Conservation (phyloP, 1,284 basidiomycete species). For the Pisolithus thermaeus region DNA sequence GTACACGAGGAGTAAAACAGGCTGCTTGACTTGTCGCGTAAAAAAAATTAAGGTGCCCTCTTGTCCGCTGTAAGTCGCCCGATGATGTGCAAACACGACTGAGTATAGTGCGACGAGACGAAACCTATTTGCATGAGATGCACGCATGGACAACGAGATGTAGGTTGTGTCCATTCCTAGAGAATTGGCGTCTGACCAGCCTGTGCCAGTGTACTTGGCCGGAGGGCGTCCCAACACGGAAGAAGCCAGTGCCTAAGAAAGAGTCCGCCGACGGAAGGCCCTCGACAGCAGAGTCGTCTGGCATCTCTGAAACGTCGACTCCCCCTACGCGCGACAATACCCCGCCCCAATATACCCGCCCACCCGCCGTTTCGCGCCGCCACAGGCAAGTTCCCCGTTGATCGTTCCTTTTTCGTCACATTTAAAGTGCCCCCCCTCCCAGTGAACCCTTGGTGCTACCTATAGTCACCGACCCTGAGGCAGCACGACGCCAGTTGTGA, state of each 20-base stretch:
- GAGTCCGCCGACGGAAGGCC: conserved; percentile 49
- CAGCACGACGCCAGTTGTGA: conserved; percentile 45
- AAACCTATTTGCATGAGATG: conserved; percentile 78
- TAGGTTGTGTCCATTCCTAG: conserved; percentile 28
- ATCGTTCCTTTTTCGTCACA: not conserved
- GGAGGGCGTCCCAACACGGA: conserved; percentile 58
- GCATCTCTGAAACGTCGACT: conserved; percentile 54
- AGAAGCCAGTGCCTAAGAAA: conserved; percentile 44
- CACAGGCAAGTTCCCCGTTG: conserved; percentile 38
- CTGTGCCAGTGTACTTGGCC: conserved; percentile 72
- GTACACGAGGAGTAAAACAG: conserved; percentile 82
- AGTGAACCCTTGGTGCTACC: conserved; percentile 32
- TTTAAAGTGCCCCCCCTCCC: conserved; percentile 2
- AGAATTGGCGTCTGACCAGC: conserved; percentile 14
- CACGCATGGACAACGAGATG: conserved; percentile 72
- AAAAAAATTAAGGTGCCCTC: conserved; percentile 79
- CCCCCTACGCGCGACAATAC: conserved; percentile 59
- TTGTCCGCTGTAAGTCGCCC: conserved; percentile 4
- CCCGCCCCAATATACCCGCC: conserved; percentile 51
- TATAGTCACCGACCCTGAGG: conserved; percentile 37
- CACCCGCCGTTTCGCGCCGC: conserved; percentile 48
- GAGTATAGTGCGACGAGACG: conserved; percentile 72
- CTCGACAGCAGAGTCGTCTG: conserved; percentile 59
- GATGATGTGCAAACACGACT: not conserved
- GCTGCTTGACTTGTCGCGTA: conserved; percentile 75